Percentiles rank a stretch among this genome's conserved stretches.
Evolutionary conservation across 805 yeast species (phyloP).

Genomic region (Candida saitoana): DNA sequence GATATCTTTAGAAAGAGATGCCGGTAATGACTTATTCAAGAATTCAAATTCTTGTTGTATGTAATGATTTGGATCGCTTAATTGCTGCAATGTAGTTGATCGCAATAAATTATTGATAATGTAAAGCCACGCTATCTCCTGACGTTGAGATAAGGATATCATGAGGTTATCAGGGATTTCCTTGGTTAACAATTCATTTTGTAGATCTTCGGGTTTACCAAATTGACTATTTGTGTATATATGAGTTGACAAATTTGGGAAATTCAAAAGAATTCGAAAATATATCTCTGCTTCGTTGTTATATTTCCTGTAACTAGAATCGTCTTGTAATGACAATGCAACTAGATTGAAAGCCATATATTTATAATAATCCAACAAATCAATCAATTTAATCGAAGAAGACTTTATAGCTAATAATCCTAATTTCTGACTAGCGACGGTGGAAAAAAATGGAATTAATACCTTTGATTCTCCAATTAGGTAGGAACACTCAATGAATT

Average conservation of each 20-base stretch:
- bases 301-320: slow-evolving; percentile 8
- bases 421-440: slow-evolving; percentile 14
- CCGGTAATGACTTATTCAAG: slow-evolving; percentile 18
- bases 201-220: slow-evolving; percentile 1
- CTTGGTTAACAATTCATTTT: slow-evolving; percentile 1
- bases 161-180: slow-evolving; percentile 6
- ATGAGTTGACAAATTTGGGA: slow-evolving; percentile 19
- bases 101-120: slow-evolving; percentile 21
- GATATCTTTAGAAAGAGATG: slow-evolving; percentile 20
- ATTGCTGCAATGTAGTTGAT: slow-evolving; percentile 14
- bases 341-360: slow-evolving; percentile 26
- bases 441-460: slow-evolving; percentile 12
- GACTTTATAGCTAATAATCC: slow-evolving; percentile 17
- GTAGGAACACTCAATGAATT: slow-evolving; percentile 16
- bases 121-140: slow-evolving; percentile 28
- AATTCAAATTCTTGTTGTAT: slow-evolving; percentile 15
- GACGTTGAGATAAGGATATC: slow-evolving; percentile 16
- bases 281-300: slow-evolving; percentile 19
- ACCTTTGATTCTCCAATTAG: slow-evolving; percentile 15
- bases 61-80: slow-evolving; percentile 12
- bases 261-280: slow-evolving; percentile 19
- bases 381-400: slow-evolving; percentile 12
- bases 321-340: slow-evolving; percentile 14
- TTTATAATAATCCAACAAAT: slow-evolving; percentile 22
- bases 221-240: slow-evolving; percentile 4